These are phyloP conservation scores for Terfezia claveryi DNA, from an alignment of 495 filamentous ascomycete species.

Conservation along the genomic window DNA sequence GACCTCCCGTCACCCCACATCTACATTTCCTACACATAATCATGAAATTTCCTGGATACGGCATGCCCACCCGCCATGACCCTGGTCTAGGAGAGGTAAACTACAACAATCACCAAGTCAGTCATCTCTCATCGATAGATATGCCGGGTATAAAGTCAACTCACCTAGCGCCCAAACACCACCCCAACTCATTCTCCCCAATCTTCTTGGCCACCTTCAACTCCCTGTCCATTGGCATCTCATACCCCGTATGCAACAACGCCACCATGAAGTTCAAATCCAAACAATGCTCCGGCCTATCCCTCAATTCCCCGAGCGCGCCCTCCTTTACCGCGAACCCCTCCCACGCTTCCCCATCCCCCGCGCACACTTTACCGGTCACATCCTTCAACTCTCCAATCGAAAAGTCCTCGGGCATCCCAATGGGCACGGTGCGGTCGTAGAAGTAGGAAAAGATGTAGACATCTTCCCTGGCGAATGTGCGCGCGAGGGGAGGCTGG, in stretches of 20 bases:
- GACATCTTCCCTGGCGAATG: conserved; percentile 75
- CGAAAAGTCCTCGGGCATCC: conserved; percentile 91
- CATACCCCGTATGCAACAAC: conserved; percentile 84
- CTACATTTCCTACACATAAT: not conserved
- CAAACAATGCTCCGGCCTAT: conserved; percentile 71
- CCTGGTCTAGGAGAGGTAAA: conserved; percentile 49
- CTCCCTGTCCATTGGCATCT: conserved; percentile 89
- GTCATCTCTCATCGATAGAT: not conserved
- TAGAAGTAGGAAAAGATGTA: conserved; percentile 96
- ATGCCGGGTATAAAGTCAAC: conserved; percentile 12
- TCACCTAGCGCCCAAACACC: conserved; percentile 91
- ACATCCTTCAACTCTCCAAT: conserved; percentile 68
- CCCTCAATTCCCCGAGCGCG: conserved; percentile 51
- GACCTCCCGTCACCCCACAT: too few relatives aligned
- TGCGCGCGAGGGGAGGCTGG: conserved; percentile 80
- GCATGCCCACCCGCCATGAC: conserved; percentile 51
- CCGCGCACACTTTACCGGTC: conserved; percentile 61
- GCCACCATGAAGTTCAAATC: conserved; percentile 91
- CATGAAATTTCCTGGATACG: conserved; percentile 40
- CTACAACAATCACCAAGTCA: conserved; percentile 14
- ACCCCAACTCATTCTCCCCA: conserved; percentile 86
- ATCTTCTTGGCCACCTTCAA: conserved; percentile 98
- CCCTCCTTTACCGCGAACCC: conserved; percentile 49
- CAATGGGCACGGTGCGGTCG: conserved; percentile 73
- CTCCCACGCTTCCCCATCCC: conserved; percentile 50